A percentile compares a stretch with the other conserved stretches of the same genome.
phyloP scores from a whole-genome alignment of 2,329 filamentous ascomycete genomes.

The Beauveria sp. region DNA sequence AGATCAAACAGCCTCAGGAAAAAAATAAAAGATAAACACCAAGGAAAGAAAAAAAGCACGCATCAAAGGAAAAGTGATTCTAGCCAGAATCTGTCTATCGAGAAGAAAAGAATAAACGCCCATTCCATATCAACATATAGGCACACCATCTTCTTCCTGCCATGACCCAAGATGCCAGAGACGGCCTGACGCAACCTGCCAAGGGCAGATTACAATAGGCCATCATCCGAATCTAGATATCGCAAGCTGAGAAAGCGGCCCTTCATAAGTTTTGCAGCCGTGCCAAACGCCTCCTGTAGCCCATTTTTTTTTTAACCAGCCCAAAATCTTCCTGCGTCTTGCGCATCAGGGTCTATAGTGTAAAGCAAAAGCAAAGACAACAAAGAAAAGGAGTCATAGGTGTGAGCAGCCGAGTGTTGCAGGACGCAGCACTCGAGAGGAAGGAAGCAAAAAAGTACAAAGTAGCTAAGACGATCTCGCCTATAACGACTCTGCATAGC shows the following conservation, averaged over 20 bases:
- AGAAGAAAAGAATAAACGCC: background rate
- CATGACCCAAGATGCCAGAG: background rate
- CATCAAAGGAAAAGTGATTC: constrained; percentile 2
- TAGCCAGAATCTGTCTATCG: constrained; percentile 11
- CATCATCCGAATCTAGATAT: background rate
- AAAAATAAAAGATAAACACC: background rate
- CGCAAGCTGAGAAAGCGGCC: background rate
- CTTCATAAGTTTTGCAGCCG: background rate
- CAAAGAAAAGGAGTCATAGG: constrained; percentile 8
- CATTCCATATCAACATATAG: background rate
- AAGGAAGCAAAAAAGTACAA: constrained; percentile 15
- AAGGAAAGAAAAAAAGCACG: background rate
- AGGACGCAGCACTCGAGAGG: constrained; percentile 14
- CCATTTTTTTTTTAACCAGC: background rate
- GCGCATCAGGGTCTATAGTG: constrained; percentile 1
- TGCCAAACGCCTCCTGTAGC: background rate
- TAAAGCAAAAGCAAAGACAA: background rate
- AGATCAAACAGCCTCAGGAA: background rate
- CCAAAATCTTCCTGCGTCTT: constrained; percentile 1
- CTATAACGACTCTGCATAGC: constrained; percentile 9
- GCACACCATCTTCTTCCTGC: background rate
- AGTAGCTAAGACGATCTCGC: constrained; percentile 11
- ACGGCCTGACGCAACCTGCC: too few relatives aligned
- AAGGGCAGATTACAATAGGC: background rate
- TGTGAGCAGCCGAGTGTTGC: constrained; percentile 2